Percentiles rank a stretch among this genome's conserved stretches.
phyloP scores from a whole-genome alignment of 257 asterid species.

The Solanum clarkiae region DNA sequence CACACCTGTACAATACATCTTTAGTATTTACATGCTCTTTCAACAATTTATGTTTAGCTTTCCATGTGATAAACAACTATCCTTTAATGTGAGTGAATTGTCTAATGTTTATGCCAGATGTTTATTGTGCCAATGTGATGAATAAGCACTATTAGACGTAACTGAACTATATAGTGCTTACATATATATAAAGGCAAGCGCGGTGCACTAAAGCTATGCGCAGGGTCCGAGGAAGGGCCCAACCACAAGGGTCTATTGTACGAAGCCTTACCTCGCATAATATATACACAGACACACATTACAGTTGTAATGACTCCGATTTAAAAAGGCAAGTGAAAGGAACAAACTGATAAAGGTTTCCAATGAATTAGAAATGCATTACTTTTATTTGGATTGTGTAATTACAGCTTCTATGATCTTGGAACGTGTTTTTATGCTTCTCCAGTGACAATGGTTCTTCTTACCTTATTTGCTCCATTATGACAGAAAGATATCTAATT shows the following conservation, averaged over 20 bases:
- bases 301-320: not conserved
- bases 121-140: not conserved
- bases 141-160: not conserved
- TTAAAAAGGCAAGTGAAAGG: not conserved
- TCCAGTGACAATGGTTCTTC: not conserved
- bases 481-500: not conserved
- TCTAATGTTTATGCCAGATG: not conserved
- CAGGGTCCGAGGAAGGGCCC: no score
- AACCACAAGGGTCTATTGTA: no score
- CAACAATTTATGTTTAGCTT: not conserved
- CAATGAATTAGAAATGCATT: not conserved
- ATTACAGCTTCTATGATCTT: not conserved
- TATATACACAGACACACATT: no score
- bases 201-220: no score
- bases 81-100: not conserved
- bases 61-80: not conserved
- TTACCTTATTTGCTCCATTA: not conserved
- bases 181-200: not conserved
- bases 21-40: not conserved
- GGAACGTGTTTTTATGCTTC: not conserved
- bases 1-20: not conserved
- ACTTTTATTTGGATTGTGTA: not conserved
- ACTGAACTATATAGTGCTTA: not conserved
- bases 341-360: not conserved
- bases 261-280: no score